A percentile compares a stretch with the other conserved stretches of the same genome.
These are phyloP conservation scores for Guyanaporus albipodus DNA, from an alignment of 768 basidiomycete species.

Conservation along the genomic window DNA sequence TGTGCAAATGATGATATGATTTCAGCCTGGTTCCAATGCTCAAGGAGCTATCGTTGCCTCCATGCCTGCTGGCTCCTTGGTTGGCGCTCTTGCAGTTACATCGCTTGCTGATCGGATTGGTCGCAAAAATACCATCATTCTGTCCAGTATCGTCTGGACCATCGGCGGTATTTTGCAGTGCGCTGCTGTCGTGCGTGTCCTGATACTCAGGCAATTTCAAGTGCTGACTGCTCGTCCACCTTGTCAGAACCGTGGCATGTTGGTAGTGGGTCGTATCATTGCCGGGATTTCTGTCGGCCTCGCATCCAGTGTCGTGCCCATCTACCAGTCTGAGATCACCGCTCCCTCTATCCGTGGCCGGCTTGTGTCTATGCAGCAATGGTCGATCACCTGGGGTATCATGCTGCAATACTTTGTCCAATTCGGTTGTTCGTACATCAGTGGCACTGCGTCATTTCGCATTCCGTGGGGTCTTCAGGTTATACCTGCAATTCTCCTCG, in stretches of 20 bases:
- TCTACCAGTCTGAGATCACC: constrained; percentile 76
- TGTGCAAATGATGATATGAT: constrained; percentile 3
- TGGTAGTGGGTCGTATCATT: constrained; percentile 66
- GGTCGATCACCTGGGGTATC: constrained; percentile 79
- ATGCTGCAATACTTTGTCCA: constrained; percentile 72
- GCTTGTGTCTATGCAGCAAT: constrained; percentile 75
- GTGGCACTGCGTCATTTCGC: constrained; percentile 68
- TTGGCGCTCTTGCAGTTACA: constrained; percentile 61
- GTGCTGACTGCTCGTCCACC: not conserved
- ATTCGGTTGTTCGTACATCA: constrained; percentile 66
- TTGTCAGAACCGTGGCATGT: constrained; percentile 64
- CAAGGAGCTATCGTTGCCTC: constrained; percentile 76
- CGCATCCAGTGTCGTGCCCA: constrained; percentile 61
- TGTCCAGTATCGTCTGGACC: constrained; percentile 68
- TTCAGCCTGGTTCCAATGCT: constrained; percentile 45
- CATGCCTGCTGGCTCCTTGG: constrained; percentile 69
- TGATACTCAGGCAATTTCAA: not conserved
- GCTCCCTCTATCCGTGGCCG: constrained; percentile 69
- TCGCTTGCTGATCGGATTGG: constrained; percentile 62
- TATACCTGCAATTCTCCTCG: constrained; percentile 71
- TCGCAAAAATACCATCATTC: constrained; percentile 61
- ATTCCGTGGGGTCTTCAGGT: constrained; percentile 79
- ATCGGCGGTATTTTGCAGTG: constrained; percentile 71
- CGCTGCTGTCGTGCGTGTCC: constrained; percentile 42
- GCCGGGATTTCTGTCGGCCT: constrained; percentile 67